Conservation (phyloP, 208 protist species). For the Crithidia expoeki region DNA sequence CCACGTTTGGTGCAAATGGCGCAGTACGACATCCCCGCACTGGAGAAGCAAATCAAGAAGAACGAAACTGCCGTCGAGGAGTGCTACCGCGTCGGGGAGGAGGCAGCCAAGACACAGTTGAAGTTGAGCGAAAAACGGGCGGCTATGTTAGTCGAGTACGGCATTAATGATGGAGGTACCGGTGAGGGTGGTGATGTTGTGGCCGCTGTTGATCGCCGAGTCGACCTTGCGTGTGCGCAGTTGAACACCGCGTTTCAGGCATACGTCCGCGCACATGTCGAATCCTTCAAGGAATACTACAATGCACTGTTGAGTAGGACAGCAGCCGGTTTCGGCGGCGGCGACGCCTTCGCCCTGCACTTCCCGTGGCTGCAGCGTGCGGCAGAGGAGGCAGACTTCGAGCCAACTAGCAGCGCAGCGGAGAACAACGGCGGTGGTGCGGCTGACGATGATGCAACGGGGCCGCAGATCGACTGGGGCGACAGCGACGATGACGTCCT, state of each 20-base stretch:
- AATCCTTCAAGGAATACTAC: slow-evolving; percentile 44
- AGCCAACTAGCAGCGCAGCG: not conserved
- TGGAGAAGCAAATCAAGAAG: slow-evolving; percentile 62
- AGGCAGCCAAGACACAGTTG: slow-evolving; percentile 37
- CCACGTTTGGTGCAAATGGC: slow-evolving; percentile 63
- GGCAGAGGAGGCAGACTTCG: slow-evolving; percentile 27
- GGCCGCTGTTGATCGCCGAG: slow-evolving; percentile 40
- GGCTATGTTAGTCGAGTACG: slow-evolving; percentile 46
- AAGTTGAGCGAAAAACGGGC: slow-evolving; percentile 41
- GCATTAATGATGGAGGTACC: slow-evolving; percentile 15
- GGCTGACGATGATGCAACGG: slow-evolving; percentile 4
- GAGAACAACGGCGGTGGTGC: not conserved
- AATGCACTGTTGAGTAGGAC: slow-evolving; percentile 29
- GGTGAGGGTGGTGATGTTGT: slow-evolving; percentile 33
- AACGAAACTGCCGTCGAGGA: slow-evolving; percentile 47
- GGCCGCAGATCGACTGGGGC: slow-evolving; percentile 74
- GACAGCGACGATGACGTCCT: slow-evolving; percentile 44
- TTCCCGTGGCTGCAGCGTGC: slow-evolving; percentile 66
- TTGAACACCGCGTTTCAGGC: slow-evolving; percentile 37
- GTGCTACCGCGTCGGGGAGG: slow-evolving; percentile 61
- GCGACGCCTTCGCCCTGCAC: slow-evolving; percentile 46
- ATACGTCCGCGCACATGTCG: slow-evolving; percentile 35
- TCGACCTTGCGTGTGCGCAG: slow-evolving; percentile 28
- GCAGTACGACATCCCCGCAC: slow-evolving; percentile 75
- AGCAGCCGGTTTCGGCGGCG: slow-evolving; percentile 38